Evolutionary conservation across 257 asterid genomes (phyloP).

Genomic region (Solanum tacnaense): DNA sequence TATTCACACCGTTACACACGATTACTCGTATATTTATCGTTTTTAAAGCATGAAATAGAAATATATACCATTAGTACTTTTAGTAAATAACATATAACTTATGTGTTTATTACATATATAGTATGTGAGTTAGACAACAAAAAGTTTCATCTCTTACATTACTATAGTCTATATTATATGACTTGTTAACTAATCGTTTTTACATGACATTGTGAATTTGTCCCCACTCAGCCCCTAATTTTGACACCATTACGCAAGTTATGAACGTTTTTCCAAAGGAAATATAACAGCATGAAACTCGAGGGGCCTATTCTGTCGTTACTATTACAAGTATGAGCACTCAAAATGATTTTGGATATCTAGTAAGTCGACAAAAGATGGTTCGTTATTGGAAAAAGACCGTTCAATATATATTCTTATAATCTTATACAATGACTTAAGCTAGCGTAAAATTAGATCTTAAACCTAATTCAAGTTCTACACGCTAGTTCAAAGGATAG

Average conservation of each 20-base stretch:
- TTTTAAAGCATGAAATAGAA: background rate
- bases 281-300: background rate
- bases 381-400: background rate
- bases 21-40: background rate
- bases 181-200: background rate
- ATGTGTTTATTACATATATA: background rate
- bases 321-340: background rate
- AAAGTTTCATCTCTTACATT: background rate
- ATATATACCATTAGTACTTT: background rate
- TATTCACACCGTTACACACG: background rate
- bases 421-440: background rate
- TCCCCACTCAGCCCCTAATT: background rate
- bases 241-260: background rate
- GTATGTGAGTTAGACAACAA: background rate
- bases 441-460: too few relatives aligned
- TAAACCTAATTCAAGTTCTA: rapidly evolving
- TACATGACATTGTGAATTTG: background rate
- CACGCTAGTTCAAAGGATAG: too few relatives aligned
- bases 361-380: background rate
- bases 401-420: background rate
- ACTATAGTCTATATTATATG: background rate
- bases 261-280: background rate
- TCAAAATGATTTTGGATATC: background rate
- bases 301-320: background rate
- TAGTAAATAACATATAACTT: background rate